Conservation (phyloP, 2,329 filamentous ascomycete species). For the Penicillium oxalicum region DNA sequence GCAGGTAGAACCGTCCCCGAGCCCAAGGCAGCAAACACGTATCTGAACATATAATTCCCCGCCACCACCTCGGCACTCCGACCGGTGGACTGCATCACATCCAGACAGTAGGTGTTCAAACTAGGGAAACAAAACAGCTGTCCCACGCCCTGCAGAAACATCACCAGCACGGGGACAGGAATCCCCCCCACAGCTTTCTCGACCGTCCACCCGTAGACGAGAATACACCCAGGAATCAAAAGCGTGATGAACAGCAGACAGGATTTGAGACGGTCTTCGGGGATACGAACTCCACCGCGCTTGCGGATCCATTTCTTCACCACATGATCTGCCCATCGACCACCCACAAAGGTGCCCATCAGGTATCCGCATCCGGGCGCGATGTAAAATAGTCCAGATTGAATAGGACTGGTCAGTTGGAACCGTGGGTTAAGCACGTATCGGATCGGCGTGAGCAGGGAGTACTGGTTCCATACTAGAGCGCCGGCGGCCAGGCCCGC, state of each 20-base stretch:
- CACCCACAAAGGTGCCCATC: constrained; percentile 64
- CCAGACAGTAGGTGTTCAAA: constrained; percentile 74
- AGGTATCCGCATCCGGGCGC: constrained; percentile 67
- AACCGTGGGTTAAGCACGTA: constrained; percentile 72
- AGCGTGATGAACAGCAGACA: constrained; percentile 53
- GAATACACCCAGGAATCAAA: constrained; percentile 56
- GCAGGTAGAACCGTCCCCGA: constrained; percentile 69
- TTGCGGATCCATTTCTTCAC: constrained; percentile 61
- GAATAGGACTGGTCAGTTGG: constrained; percentile 58
- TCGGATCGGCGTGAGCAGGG: constrained; percentile 62
- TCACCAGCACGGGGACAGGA: constrained; percentile 59
- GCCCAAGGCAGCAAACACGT: constrained; percentile 65
- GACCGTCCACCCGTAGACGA: constrained; percentile 64
- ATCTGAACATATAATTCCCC: constrained; percentile 73
- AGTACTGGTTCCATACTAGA: constrained; percentile 72
- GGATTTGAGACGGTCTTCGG: constrained; percentile 62
- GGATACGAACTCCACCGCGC: constrained; percentile 52
- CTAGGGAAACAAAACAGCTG: constrained; percentile 71
- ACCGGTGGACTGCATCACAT: constrained; percentile 63
- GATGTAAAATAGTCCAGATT: constrained; percentile 67
- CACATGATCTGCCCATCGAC: constrained; percentile 61
- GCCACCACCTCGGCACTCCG: constrained; percentile 68
- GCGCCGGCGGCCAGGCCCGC: constrained; percentile 55
- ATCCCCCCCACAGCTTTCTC: constrained; percentile 52
- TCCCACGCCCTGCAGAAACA: constrained; percentile 68